phyloP scores from a whole-genome alignment of 495 filamentous ascomycete species.

The Sordaria brevicollis region DNA sequence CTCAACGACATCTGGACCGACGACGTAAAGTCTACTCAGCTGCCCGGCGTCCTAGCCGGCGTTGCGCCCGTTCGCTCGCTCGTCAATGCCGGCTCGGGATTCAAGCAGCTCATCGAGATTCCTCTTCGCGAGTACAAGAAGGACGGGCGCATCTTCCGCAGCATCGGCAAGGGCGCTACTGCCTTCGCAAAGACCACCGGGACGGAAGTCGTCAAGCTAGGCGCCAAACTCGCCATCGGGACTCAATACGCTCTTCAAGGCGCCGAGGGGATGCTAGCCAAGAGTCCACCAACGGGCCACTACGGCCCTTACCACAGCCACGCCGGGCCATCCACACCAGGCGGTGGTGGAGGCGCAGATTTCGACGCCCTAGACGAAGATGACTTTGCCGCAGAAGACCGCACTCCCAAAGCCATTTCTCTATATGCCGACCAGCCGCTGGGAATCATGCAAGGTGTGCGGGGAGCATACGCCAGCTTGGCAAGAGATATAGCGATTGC shows the following conservation, averaged over 20 bases:
- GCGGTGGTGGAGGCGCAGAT: conserved; percentile 14
- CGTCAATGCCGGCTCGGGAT: conserved; percentile 79
- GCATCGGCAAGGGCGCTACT: conserved; percentile 78
- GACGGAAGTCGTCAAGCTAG: conserved; percentile 80
- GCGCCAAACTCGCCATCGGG: conserved; percentile 89
- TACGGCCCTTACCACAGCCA: background rate
- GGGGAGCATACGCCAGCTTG: conserved; percentile 69
- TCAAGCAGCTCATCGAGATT: conserved; percentile 76
- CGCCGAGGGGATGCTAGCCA: conserved; percentile 65
- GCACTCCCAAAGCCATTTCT: conserved; percentile 54
- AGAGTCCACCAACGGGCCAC: conserved; percentile 29
- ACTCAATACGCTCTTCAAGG: conserved; percentile 85
- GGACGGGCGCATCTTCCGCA: conserved; percentile 84
- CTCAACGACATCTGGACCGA: conserved; percentile 97
- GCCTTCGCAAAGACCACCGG: conserved; percentile 89
- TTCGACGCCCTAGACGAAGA: conserved; percentile 53
- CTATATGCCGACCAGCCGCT: conserved; percentile 90
- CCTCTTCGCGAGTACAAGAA: conserved; percentile 89
- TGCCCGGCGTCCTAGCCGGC: conserved; percentile 79
- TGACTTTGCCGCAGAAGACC: conserved; percentile 50
- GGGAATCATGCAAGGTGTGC: conserved; percentile 73
- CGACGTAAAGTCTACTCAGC: conserved; percentile 81
- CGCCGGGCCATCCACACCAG: background rate
- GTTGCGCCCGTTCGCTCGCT: conserved; percentile 82
- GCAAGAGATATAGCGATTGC: conserved; percentile 78